Base-by-base conservation (phyloP, 306 rosid genomes). In the Pterocarpus santalinus region DNA sequence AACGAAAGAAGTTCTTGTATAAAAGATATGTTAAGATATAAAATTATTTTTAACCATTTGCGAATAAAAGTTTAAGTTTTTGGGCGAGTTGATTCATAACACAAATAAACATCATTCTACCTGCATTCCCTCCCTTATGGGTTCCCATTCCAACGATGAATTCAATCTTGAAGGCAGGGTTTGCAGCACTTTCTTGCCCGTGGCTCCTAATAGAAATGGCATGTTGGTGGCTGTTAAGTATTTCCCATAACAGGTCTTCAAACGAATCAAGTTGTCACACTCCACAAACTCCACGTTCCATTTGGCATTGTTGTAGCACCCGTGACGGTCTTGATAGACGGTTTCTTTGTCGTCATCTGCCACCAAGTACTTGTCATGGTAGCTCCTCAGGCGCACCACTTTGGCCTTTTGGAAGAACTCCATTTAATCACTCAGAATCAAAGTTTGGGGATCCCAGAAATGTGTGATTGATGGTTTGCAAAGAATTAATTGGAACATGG, bases 91-190 rank as follows among this genome's bases (percentile, higher is more conserved):
- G 28, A 1, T 22, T 22, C 28, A 22, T 22, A 22, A 22, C 28
- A 22, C 28, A 22, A 38, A 38, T 38, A 5, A 5, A 22, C 28
- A 22, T 22, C 1, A 1, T 22, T 7, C 0, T 10, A 94, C 86
- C 8, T 81, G 92, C n/a, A 61, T 38, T 2, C 91, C 92, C 9
- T 90, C 91, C 32, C 89, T 79, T 4, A 90, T 41, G 32, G 97
- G 95, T 72, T 94, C 97, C 98, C 98, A 94, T 69, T 83, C 92
- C 36, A 89, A 5, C 17, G 97, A 92, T 0, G 95, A 86, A 82
- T 90, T 79, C 17, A 90, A 79, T 10, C 84, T 80, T 10, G 65
- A 5, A 0, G 97, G 95, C 22, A 83, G 49, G 0, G 90, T 88
- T 77, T 94, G 97, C 3, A 87, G 7, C 58, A 94, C 97, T 81